phyloP scores from a whole-genome alignment of 2,329 filamentous ascomycete species.

The Ciborinia camelliae region DNA sequence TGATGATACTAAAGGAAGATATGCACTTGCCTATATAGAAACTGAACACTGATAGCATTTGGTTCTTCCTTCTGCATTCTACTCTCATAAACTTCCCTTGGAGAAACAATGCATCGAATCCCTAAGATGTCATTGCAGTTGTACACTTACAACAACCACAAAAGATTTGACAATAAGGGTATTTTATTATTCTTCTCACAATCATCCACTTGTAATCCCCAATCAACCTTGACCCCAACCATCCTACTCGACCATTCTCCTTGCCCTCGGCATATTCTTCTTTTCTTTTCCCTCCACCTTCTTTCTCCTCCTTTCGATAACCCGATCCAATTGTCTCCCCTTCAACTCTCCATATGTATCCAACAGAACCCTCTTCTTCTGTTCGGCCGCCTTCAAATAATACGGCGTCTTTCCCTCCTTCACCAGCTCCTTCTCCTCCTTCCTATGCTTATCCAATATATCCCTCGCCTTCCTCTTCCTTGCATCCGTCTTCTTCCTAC shows the following conservation, averaged over 20 bases:
- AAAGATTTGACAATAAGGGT: background rate
- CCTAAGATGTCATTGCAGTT: no score
- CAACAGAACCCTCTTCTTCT: slow-evolving; percentile 80
- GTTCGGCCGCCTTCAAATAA: slow-evolving; percentile 87
- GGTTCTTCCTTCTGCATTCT: no score
- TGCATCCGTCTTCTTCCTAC: slow-evolving; percentile 66
- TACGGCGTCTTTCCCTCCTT: slow-evolving; percentile 88
- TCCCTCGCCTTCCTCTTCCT: slow-evolving; percentile 66
- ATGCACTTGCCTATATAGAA: background rate
- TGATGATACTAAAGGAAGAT: no score
- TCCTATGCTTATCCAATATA: slow-evolving; percentile 71
- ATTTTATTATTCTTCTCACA: background rate
- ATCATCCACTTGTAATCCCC: background rate
- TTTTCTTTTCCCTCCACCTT: slow-evolving; percentile 84
- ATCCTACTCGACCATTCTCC: slow-evolving; percentile 42
- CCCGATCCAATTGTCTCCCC: slow-evolving; percentile 76
- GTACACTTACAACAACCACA: background rate
- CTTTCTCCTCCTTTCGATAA: slow-evolving; percentile 84
- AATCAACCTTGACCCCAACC: background rate
- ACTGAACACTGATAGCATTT: background rate
- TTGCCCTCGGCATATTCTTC: slow-evolving; percentile 63
- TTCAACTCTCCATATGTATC: slow-evolving; percentile 82
- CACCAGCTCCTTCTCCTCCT: slow-evolving; percentile 79
- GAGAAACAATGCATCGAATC: background rate
- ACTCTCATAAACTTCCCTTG: background rate